A percentile compares a stretch with the other conserved stretches of the same genome.
phyloP scores from a whole-genome alignment of 345 rosid species.

The Trapa bicornis region DNA sequence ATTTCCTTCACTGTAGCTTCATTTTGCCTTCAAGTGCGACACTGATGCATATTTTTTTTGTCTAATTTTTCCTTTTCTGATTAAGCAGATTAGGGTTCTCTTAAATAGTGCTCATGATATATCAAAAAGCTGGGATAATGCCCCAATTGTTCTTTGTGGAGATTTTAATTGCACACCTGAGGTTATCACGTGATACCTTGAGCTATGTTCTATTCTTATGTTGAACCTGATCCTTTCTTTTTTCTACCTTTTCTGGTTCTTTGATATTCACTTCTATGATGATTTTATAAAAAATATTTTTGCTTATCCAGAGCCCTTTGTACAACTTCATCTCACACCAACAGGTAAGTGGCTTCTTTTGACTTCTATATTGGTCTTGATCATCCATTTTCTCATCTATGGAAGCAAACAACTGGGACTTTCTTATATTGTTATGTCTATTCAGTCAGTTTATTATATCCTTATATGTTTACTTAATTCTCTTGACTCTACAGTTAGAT shows the following conservation, averaged over 20 bases:
- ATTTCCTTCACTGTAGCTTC: not conserved
- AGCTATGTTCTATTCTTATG: slow-evolving; percentile 2
- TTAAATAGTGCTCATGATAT: slow-evolving; percentile 63
- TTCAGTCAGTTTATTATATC: not conserved
- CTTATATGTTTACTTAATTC: not conserved
- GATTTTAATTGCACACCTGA: slow-evolving; percentile 92
- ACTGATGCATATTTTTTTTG: not conserved
- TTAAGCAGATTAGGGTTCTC: slow-evolving; percentile 61
- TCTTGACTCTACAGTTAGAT: slow-evolving; percentile 41
- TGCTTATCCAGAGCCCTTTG: slow-evolving; percentile 65
- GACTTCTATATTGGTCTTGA: too few relatives aligned
- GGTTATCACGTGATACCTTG: slow-evolving; percentile 27
- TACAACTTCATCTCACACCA: slow-evolving; percentile 76
- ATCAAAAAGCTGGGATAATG: slow-evolving; percentile 69
- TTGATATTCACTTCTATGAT: not conserved
- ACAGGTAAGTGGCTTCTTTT: slow-evolving; percentile 41
- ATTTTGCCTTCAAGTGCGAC: not conserved
- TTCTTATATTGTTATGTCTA: not conserved
- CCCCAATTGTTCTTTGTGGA: slow-evolving; percentile 89
- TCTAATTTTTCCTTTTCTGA: slow-evolving; percentile 10
- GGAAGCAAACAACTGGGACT: not conserved
- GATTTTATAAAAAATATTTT: slow-evolving; percentile 6
- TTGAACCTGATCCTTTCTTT: slow-evolving; percentile 3
- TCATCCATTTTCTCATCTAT: not conserved
- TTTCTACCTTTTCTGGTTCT: slow-evolving; percentile 4